Evolutionary conservation across 768 basidiomycete genomes (phyloP).

Genomic region (Mycena filopes): DNA sequence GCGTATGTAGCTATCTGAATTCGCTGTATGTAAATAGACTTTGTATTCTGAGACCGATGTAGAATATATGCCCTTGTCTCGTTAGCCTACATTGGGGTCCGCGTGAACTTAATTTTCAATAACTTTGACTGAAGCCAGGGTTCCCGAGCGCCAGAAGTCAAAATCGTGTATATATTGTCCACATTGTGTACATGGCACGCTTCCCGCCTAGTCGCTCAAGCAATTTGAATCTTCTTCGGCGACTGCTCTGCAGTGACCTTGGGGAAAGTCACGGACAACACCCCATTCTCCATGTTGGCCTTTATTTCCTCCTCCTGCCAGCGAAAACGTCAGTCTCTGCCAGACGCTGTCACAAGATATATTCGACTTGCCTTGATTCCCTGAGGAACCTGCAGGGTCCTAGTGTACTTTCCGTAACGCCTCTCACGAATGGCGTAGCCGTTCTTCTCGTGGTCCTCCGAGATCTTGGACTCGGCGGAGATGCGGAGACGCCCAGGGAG

Average conservation of each 20-base stretch:
- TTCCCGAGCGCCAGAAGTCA: too few relatives aligned
- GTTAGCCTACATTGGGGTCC: too few relatives aligned
- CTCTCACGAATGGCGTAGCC: conserved; percentile 60
- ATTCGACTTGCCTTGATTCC: conserved; percentile 65
- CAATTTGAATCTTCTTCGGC: conserved; percentile 44
- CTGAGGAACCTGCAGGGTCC: conserved; percentile 61
- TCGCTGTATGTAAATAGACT: background rate
- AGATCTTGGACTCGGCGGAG: conserved; percentile 56
- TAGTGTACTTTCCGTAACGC: conserved; percentile 54
- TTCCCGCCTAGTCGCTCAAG: conserved; percentile 37
- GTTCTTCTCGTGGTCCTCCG: conserved; percentile 45
- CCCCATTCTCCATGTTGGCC: conserved; percentile 62
- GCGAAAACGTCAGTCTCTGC: conserved; percentile 42
- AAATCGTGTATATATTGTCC: too few relatives aligned
- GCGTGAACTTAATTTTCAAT: too few relatives aligned
- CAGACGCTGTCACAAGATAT: conserved; percentile 23
- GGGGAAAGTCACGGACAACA: conserved; percentile 65
- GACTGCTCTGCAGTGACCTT: conserved; percentile 51
- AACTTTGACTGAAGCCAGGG: too few relatives aligned
- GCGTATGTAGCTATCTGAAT: conserved; percentile 44
- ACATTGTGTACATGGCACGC: background rate
- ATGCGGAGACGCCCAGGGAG: conserved; percentile 60
- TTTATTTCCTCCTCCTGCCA: conserved; percentile 41
- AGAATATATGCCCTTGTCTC: too few relatives aligned
- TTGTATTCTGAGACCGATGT: background rate